These are phyloP conservation scores for Boehmeria nivea DNA, from an alignment of 306 rosid species.

Conservation along the genomic window DNA sequence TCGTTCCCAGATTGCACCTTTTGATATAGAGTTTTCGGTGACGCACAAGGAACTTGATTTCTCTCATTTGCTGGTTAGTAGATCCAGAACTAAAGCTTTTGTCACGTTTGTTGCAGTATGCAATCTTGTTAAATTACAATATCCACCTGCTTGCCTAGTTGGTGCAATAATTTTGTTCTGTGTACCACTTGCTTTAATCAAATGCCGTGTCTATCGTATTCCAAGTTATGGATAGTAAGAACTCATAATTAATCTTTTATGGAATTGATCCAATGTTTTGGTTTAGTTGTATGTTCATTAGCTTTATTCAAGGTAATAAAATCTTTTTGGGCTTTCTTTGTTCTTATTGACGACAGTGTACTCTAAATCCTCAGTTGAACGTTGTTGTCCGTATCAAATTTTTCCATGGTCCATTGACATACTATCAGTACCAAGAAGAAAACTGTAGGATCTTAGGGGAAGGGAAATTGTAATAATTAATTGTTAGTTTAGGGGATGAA, in stretches of 20 bases:
- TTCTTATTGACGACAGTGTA: not conserved
- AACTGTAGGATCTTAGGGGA: no score
- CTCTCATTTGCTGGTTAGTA: conserved; percentile 97
- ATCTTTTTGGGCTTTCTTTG: not conserved
- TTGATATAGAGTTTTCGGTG: conserved; percentile 86
- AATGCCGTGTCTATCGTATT: no score
- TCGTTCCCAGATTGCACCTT: conserved; percentile 79
- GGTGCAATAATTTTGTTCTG: not conserved
- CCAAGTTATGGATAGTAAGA: no score
- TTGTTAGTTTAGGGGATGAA: no score
- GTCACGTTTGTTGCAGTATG: conserved; percentile 16
- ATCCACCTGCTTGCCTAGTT: not conserved
- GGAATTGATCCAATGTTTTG: not conserved
- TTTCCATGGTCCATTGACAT: no score
- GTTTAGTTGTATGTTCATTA: not conserved
- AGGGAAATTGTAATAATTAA: no score
- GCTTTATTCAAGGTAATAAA: not conserved
- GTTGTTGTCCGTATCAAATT: not conserved
- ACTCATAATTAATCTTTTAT: no score
- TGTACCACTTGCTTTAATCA: no score
- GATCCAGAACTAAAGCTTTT: conserved; percentile 26
- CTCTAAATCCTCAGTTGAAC: not conserved
- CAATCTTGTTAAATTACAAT: not conserved
- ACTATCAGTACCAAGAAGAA: no score
- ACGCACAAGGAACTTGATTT: conserved; percentile 99